phyloP scores from a whole-genome alignment of 83 land plant species.

The Larix sibirica region DNA sequence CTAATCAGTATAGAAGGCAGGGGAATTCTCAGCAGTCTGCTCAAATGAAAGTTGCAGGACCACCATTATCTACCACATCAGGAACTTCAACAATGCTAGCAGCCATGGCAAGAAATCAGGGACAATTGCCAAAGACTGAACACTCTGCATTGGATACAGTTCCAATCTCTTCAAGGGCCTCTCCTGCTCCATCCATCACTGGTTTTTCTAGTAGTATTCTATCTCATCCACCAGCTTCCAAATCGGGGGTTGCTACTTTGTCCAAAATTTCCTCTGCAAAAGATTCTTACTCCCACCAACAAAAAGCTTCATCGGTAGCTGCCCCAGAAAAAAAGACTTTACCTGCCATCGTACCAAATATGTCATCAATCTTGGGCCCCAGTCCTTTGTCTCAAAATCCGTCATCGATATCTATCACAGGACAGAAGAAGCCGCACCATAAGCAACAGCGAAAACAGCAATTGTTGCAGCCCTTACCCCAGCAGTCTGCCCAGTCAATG shows the following conservation, averaged over 20 bases:
- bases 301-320: neutral
- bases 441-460: neutral
- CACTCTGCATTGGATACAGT: neutral
- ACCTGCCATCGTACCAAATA: neutral
- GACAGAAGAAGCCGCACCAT: neutral
- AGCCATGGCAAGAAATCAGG: neutral
- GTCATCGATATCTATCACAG: neutral
- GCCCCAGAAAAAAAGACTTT: neutral
- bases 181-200: neutral
- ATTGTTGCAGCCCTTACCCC: neutral
- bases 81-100: neutral
- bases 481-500: neutral
- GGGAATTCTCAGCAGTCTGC: neutral
- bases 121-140: neutral
- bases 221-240: neutral
- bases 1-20: neutral
- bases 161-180: neutral
- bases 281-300: neutral
- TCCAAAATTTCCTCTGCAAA: constrained; percentile 1
- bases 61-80: neutral
- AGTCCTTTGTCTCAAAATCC: neutral
- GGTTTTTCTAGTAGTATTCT: neutral
- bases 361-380: neutral
- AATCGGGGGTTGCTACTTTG: neutral
- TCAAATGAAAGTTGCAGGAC: neutral